Evolutionary conservation across 2,329 filamentous ascomycete genomes (phyloP).

Genomic region (Alternaria alternata): DNA sequence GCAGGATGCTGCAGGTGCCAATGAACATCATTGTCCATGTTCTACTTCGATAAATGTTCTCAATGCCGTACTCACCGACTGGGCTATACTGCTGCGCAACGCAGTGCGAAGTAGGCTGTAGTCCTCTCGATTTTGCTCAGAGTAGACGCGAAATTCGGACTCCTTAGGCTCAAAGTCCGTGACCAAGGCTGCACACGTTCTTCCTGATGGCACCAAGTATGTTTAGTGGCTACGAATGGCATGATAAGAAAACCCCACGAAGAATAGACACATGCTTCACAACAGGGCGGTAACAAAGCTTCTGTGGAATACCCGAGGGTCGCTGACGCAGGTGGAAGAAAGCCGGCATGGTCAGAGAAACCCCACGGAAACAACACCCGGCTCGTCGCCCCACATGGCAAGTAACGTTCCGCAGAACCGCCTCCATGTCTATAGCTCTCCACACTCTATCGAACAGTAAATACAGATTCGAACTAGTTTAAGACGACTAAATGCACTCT

Average conservation of each 20-base stretch:
- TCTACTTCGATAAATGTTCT: neutral
- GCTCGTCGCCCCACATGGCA: conserved; percentile 15
- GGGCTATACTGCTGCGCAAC: neutral
- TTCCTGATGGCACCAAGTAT: neutral
- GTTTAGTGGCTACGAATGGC: neutral
- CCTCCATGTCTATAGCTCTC: neutral
- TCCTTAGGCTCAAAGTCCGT: neutral
- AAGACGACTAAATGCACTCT: conserved; percentile 7
- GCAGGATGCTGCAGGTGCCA: neutral
- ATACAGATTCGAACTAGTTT: neutral
- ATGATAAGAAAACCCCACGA: neutral
- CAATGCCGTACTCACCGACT: neutral
- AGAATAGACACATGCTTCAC: neutral
- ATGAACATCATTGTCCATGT: neutral
- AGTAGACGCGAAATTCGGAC: neutral
- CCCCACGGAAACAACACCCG: conserved; percentile 2
- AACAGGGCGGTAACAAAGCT: neutral
- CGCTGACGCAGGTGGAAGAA: conserved; percentile 1
- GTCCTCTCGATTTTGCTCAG: neutral
- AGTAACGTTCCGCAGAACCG: conserved; percentile 10
- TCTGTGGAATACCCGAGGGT: neutral
- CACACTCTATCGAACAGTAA: neutral
- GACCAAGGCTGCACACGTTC: neutral
- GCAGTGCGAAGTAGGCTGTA: neutral
- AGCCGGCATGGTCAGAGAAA: neutral